phyloP scores from a whole-genome alignment of 1,284 basidiomycete genomes.

The Caloboletus firmus region DNA sequence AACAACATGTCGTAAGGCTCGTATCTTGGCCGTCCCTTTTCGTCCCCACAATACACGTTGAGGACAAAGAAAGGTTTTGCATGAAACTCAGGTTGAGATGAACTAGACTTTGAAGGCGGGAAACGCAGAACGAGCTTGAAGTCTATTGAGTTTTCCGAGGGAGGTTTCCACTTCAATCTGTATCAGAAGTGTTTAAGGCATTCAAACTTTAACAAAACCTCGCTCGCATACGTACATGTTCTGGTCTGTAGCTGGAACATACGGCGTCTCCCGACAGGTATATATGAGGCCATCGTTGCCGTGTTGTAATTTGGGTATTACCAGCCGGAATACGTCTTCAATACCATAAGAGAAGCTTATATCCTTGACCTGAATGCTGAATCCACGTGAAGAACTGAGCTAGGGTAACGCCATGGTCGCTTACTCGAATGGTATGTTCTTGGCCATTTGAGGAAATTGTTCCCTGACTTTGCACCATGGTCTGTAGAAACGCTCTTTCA shows the following conservation, averaged over 20 bases:
- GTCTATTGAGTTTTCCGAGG: constrained; percentile 97
- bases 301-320: constrained; percentile 89
- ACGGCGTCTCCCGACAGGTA: constrained; percentile 85
- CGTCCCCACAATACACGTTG: constrained; percentile 75
- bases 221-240: constrained; percentile 84
- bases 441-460: constrained; percentile 65
- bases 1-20: constrained; percentile 87
- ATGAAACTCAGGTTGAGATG: constrained; percentile 70
- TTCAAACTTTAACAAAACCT: constrained; percentile 1
- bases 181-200: background rate
- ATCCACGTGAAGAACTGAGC: constrained; percentile 11
- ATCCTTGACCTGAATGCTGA: constrained; percentile 82
- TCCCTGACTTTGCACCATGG: constrained; percentile 75
- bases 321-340: constrained; percentile 79
- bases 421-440: constrained; percentile 82
- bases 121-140: constrained; percentile 95
- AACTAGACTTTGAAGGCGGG: constrained; percentile 61
- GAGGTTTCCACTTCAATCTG: constrained; percentile 99
- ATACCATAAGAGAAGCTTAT: constrained; percentile 90
- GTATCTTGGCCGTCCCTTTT: constrained; percentile 59
- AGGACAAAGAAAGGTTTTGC: constrained; percentile 89
- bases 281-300: constrained; percentile 98
- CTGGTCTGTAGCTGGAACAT: constrained; percentile 86
- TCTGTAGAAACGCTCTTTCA: constrained; percentile 80
- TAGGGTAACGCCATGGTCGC: constrained; percentile 32